A percentile compares a stretch with the other conserved stretches of the same genome.
These are phyloP conservation scores for Chrysanthemum lavandulifolium DNA, from an alignment of 129 eudicot genomes.

Conservation along the genomic window DNA sequence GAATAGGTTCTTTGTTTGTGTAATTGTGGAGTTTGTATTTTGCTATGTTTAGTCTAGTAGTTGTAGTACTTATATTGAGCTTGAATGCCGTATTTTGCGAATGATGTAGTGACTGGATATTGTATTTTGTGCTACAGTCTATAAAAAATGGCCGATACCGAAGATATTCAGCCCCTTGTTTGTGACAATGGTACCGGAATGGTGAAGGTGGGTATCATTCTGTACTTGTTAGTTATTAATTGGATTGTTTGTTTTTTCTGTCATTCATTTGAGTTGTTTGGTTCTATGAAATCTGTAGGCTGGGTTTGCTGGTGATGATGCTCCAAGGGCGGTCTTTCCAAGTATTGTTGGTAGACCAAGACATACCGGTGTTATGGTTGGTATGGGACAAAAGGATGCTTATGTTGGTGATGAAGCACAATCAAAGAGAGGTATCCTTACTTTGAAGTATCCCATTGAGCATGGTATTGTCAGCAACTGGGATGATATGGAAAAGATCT, in stretches of 20 bases:
- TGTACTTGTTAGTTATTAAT: not conserved
- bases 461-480: constrained; percentile 89
- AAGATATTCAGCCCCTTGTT: constrained; percentile 80
- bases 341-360: constrained; percentile 78
- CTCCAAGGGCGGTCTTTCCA: constrained; percentile 83
- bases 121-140: constrained; percentile 18
- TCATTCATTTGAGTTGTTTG: not conserved
- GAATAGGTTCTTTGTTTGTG: not conserved
- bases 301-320: constrained; percentile 89
- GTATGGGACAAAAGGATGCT: constrained; percentile 78
- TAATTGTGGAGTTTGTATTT: not conserved
- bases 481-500: constrained; percentile 91
- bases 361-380: constrained; percentile 80
- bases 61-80: not conserved
- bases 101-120: not conserved
- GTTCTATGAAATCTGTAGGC: constrained; percentile 38
- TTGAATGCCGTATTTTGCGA: not conserved
- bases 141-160: constrained; percentile 64
- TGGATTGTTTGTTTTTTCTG: not conserved
- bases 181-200: constrained; percentile 81
- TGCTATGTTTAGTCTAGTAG: not conserved
- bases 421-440: constrained; percentile 81
- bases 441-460: constrained; percentile 76
- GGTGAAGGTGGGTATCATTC: constrained; percentile 53
- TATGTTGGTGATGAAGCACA: constrained; percentile 86